A percentile compares a stretch with the other conserved stretches of the same genome.
These are phyloP conservation scores for Irpex sp. DNA, from an alignment of 1,284 basidiomycete genomes.

Conservation along the genomic window DNA sequence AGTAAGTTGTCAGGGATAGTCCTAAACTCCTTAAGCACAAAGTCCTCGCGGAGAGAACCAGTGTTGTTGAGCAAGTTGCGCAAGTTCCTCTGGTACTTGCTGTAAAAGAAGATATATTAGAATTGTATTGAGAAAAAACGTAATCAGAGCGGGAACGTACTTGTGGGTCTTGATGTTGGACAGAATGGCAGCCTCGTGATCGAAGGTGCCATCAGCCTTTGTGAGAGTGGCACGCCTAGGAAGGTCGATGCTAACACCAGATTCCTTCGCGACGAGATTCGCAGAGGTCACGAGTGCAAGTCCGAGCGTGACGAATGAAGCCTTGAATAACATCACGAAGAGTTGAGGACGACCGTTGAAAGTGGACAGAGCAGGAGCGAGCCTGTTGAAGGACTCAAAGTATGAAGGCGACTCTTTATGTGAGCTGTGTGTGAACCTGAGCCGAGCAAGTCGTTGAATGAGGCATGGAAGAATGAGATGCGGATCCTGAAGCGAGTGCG, in stretches of 20 bases:
- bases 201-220: constrained; percentile 24
- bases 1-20: constrained; percentile 1
- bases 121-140: neutral
- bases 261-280: constrained; percentile 19
- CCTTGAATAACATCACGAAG: constrained; percentile 25
- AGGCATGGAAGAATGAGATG: too few species aligned
- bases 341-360: neutral
- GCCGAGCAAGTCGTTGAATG: too few species aligned
- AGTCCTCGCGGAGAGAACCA: constrained; percentile 21
- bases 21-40: constrained; percentile 21
- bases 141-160: constrained; percentile 14
- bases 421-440: neutral
- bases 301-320: constrained; percentile 21
- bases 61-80: constrained; percentile 23
- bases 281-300: constrained; percentile 24
- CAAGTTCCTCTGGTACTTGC: constrained; percentile 28
- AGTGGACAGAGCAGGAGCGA: neutral
- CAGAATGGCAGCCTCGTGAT: constrained; percentile 21
- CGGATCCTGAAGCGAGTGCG: too few species aligned
- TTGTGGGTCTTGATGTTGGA: constrained; percentile 22
- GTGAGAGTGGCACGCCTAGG: constrained; percentile 20
- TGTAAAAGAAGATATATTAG: constrained; percentile 4
- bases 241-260: constrained; percentile 22
- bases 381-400: neutral
- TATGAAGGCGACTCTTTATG: neutral